phyloP scores from a whole-genome alignment of 2,329 filamentous ascomycete genomes.

The Akanthomyces dipterigenus region DNA sequence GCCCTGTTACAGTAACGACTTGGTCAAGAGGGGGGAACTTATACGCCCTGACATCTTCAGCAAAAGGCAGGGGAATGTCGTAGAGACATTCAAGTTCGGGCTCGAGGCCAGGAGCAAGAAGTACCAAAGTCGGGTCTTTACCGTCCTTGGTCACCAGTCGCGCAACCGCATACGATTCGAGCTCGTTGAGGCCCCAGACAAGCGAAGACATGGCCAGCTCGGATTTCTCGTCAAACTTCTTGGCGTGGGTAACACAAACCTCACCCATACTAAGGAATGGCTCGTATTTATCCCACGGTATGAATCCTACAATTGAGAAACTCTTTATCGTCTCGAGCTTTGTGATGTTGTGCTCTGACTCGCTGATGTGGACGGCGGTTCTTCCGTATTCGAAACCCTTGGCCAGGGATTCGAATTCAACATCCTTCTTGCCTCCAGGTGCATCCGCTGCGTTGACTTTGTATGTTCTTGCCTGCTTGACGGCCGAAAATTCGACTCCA shows the following conservation, averaged over 20 bases:
- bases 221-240: constrained; percentile 73
- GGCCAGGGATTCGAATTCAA: constrained; percentile 76
- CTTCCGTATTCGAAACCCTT: constrained; percentile 92
- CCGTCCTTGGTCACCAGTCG: constrained; percentile 79
- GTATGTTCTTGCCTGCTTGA: constrained; percentile 76
- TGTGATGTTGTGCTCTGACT: constrained; percentile 82
- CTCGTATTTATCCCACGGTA: constrained; percentile 70
- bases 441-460: constrained; percentile 68
- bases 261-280: constrained; percentile 81
- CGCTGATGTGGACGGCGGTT: constrained; percentile 82
- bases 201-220: constrained; percentile 81
- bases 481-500: constrained; percentile 54
- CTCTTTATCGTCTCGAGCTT: constrained; percentile 69
- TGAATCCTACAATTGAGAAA: constrained; percentile 82
- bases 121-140: constrained; percentile 67
- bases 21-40: constrained; percentile 85
- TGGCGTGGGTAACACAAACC: constrained; percentile 68
- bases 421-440: constrained; percentile 72
- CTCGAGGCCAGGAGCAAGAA: constrained; percentile 76
- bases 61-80: constrained; percentile 85
- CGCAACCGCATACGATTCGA: constrained; percentile 80
- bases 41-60: constrained; percentile 86
- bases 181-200: constrained; percentile 77
- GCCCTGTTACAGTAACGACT: constrained; percentile 80
- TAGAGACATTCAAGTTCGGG: constrained; percentile 76